Evolutionary conservation across 2,329 filamentous ascomycete genomes (phyloP).

Genomic region (Xylaria sp.): DNA sequence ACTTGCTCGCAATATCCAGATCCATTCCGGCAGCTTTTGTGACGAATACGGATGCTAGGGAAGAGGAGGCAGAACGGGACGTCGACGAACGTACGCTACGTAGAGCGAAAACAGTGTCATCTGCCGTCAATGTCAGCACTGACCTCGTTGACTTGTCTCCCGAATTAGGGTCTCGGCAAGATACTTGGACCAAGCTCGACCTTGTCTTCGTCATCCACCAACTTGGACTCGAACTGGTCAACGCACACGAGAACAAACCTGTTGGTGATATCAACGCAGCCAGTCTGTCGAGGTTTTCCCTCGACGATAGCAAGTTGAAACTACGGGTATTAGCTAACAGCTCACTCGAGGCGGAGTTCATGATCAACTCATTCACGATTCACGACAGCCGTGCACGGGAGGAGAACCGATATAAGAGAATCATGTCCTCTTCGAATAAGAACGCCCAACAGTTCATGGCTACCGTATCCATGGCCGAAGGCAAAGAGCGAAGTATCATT

Average conservation of each 20-base stretch:
- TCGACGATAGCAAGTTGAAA: slow-evolving; percentile 90
- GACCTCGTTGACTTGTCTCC: slow-evolving; percentile 55
- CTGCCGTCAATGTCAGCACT: slow-evolving; percentile 35
- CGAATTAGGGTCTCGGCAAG: slow-evolving; percentile 61
- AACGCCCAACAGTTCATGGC: slow-evolving; percentile 98
- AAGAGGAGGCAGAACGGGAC: slow-evolving; percentile 69
- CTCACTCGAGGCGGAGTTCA: slow-evolving; percentile 84
- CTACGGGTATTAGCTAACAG: slow-evolving; percentile 88
- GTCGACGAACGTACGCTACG: slow-evolving; percentile 55
- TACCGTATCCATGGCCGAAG: slow-evolving; percentile 85
- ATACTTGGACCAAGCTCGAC: slow-evolving; percentile 89
- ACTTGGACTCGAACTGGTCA: slow-evolving; percentile 80
- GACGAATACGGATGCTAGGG: slow-evolving; percentile 63
- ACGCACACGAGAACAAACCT: slow-evolving; percentile 68
- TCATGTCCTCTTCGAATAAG: slow-evolving; percentile 95
- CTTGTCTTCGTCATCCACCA: slow-evolving; percentile 84
- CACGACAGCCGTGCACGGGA: slow-evolving; percentile 84
- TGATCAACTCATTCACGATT: slow-evolving; percentile 92
- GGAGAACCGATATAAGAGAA: slow-evolving; percentile 92
- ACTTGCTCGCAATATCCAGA: slow-evolving; percentile 78
- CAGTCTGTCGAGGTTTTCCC: slow-evolving; percentile 87
- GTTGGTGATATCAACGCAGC: slow-evolving; percentile 72
- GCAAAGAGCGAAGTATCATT: slow-evolving; percentile 74
- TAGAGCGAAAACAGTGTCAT: slow-evolving; percentile 42
- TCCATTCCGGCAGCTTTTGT: slow-evolving; percentile 85